Evolutionary conservation across 257 asterid species (phyloP), one percentile per base, ranked within the genome.

Genomic region (Scutellaria baicalensis): DNA sequence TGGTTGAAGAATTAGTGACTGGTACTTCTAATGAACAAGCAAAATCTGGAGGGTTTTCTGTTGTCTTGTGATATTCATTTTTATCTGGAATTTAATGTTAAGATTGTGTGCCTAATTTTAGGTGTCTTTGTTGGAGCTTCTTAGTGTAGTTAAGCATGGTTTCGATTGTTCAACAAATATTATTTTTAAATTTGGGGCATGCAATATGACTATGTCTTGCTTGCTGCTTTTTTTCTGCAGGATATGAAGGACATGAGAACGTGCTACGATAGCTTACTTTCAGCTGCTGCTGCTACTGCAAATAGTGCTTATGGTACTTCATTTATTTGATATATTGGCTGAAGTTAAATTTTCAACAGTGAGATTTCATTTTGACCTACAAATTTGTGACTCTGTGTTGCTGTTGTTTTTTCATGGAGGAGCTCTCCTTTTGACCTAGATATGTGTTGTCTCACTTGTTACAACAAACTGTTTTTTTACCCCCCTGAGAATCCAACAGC

Each of bases 271-370:
- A 84, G 94, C 75, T 83, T 93, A 49, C 96, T 93, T 71, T 91
- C 96, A 63, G 97, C 99, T 9, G 99, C 99, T 52, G 99, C 99
- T 8, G 99, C 96, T 11, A 84, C 97, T 12, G 83, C 96, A 31
- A 93, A 93, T 72, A 85, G 96, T 79, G 99, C 96, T 72, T 91
- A 87, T 67, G 97, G 97, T 93, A 87, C 66, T 48, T 52, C 31
- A 59, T 66, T 33, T 42, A n/a, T 66, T 48, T 45, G 55, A 44
- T 69, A 36, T 51, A 56, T 14, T 57, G 31, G 38, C 62, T 57
- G 17, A 71, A 60, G 11, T 57, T 59, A 33, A 56, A 47, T 54
- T 74, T 64, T 35, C 23, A 39, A 56, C n/a, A n/a, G 31, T 67
- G 62, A 69, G 64, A 47, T 71, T 56, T 43, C 12, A 49, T 70